These are phyloP conservation scores for Trypanosoma cruzi DNA, from an alignment of 208 protist species.

Conservation along the genomic window DNA sequence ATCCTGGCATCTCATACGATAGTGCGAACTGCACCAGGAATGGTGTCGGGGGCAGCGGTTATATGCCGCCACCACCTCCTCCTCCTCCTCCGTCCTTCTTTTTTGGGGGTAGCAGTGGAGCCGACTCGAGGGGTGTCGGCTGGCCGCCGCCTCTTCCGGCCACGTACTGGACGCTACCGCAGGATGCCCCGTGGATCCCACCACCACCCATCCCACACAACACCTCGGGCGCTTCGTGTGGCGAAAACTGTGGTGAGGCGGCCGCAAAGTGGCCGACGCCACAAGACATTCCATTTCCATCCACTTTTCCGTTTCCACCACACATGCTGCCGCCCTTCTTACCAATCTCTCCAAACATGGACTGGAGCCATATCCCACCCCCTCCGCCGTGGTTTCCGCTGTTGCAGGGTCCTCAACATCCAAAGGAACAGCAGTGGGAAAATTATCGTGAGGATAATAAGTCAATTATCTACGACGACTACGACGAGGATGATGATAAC, in stretches of 20 bases:
- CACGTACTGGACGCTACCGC: not conserved
- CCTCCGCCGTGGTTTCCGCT: conserved; percentile 21
- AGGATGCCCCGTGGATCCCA: conserved; percentile 30
- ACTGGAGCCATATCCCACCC: conserved; percentile 9
- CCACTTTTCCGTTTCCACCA: conserved; percentile 60
- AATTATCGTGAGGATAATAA: not conserved
- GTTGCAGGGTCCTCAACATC: not conserved
- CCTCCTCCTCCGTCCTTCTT: conserved; percentile 15
- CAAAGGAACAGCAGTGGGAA: not conserved
- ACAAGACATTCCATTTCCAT: conserved; percentile 64
- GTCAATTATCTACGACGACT: not conserved
- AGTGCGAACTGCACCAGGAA: not conserved
- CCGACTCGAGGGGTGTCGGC: not conserved
- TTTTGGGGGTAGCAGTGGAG: not conserved
- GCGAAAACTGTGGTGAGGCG: not conserved
- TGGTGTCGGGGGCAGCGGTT: not conserved
- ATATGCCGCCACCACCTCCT: conserved; percentile 10
- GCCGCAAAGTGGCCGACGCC: conserved; percentile 49
- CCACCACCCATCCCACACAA: conserved; percentile 19
- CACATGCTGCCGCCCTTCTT: conserved; percentile 27
- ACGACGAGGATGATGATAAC: not conserved
- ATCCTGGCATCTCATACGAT: conserved; percentile 15
- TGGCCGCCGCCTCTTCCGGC: conserved; percentile 5
- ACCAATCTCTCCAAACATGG: conserved; percentile 1
- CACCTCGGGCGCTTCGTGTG: not conserved